These are phyloP conservation scores for Oryza officinalis DNA, from an alignment of 176 grass and related monocot genomes.

Conservation along the genomic window DNA sequence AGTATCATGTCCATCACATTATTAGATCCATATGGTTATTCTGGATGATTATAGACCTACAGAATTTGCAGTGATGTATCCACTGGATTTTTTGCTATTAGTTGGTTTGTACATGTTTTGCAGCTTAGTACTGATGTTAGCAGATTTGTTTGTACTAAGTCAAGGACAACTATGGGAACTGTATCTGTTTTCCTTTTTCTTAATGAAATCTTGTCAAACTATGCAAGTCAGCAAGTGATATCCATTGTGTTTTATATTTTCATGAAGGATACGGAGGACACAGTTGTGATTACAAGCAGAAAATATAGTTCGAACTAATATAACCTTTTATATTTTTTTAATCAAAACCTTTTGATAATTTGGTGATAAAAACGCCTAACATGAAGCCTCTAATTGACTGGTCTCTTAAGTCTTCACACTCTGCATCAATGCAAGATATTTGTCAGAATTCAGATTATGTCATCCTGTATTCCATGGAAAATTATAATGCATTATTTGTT, in stretches of 20 bases:
- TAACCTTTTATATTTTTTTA: constrained; percentile 1
- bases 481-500: constrained; percentile 25
- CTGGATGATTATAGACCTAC: background rate
- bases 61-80: constrained; percentile 2
- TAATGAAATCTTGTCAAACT: background rate
- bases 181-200: background rate
- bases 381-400: constrained; percentile 11
- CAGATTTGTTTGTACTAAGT: background rate
- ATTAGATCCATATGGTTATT: background rate
- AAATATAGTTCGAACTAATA: constrained; percentile 21
- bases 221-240: constrained; percentile 14
- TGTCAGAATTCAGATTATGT: background rate
- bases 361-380: constrained; percentile 7
- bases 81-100: background rate
- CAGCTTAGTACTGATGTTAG: constrained; percentile 9
- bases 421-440: background rate
- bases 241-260: background rate
- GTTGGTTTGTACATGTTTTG: constrained; percentile 10
- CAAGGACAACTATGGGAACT: constrained; percentile 2
- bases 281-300: constrained; percentile 1
- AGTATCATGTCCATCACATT: constrained; percentile 1
- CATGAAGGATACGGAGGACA: background rate
- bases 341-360: background rate
- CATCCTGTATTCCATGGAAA: background rate
- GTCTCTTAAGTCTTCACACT: constrained; percentile 4